Evolutionary conservation across 2,329 filamentous ascomycete genomes (phyloP), one percentile per base, ranked within the genome.

Genomic region (Pleoardoris graminearum): DNA sequence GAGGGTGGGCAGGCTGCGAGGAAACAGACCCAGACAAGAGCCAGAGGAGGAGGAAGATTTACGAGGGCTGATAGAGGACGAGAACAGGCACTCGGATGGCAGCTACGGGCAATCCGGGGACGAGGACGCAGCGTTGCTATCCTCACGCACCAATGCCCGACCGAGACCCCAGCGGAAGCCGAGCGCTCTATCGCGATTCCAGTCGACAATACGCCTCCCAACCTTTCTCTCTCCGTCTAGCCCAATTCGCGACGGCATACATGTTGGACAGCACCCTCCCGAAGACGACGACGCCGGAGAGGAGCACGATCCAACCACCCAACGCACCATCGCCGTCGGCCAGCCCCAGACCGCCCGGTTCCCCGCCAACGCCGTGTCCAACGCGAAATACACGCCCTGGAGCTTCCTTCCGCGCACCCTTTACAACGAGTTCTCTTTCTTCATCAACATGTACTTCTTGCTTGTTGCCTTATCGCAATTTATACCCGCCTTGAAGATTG

Each of bases 371-470:
- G 83, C 91, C 51, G 84, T 99, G 43, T 97, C 93, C 30, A 97
- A 99, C 71, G 93, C 94, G 50, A 99, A 97, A 80, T 99, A 99
- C 74, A 97, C 93, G 25, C 86, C 92, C 1, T 88, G 92, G 79
- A 96, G 89, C 47, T 99, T 99, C 74, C 82, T 99, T 12, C 95
- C 95, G 2, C 82, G 93, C 47, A 99, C 94, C 0, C 80, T 99
- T 19, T 99, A 97, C 76, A 97, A 97, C 76, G 94, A 99, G 71
- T 99, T 99, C 72, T 97, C 93, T 54, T 99, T 97, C 79, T 99
- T 99, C 77, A 96, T 99, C 81, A 99, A 99, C 81, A 90, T 97
- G 80, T 99, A 99, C 73, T 99, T 99, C 73, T 80, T 99, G 50
- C 85, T 97, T 22, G 94, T 99, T 44, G 95, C 94, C 6, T 76